Conservation (phyloP, 495 filamentous ascomycete species). For the Lasiosphaeris hirsuta region DNA sequence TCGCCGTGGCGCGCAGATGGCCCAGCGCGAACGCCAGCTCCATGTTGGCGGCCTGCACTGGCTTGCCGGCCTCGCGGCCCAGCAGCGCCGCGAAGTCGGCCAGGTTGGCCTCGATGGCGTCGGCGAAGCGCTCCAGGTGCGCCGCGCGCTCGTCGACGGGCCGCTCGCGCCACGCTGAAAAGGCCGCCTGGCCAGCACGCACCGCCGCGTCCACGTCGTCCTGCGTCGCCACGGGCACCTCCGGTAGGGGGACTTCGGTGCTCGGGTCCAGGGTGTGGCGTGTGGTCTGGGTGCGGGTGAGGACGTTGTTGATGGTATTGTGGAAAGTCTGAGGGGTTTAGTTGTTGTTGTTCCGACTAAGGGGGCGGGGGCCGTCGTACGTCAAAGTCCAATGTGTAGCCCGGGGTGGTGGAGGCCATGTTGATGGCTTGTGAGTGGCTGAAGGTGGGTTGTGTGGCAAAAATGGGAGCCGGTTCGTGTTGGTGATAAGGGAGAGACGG, state of each 20-base stretch:
- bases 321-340: not conserved
- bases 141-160: constrained; percentile 44
- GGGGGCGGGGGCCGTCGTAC: no score
- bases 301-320: constrained; percentile 11
- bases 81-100: constrained; percentile 30
- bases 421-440: no score
- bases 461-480: no score
- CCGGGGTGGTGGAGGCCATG: no score
- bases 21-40: constrained; percentile 29
- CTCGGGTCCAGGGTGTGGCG: constrained; percentile 39
- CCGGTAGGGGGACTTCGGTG: constrained; percentile 38
- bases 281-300: not conserved
- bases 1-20: constrained; percentile 1
- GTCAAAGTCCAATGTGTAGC: no score
- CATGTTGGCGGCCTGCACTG: not conserved
- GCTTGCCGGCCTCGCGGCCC: constrained; percentile 23
- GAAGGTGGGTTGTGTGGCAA: no score
- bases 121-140: constrained; percentile 47
- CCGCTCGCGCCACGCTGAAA: constrained; percentile 37
- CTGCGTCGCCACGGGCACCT: constrained; percentile 34
- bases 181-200: constrained; percentile 38
- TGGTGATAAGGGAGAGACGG: no score
- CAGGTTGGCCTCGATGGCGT: constrained; percentile 30
- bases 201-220: constrained; percentile 47
- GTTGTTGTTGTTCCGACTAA: no score